Conservation (phyloP, 139 green algal genomes). For the Coccomyxa sp. region DNA sequence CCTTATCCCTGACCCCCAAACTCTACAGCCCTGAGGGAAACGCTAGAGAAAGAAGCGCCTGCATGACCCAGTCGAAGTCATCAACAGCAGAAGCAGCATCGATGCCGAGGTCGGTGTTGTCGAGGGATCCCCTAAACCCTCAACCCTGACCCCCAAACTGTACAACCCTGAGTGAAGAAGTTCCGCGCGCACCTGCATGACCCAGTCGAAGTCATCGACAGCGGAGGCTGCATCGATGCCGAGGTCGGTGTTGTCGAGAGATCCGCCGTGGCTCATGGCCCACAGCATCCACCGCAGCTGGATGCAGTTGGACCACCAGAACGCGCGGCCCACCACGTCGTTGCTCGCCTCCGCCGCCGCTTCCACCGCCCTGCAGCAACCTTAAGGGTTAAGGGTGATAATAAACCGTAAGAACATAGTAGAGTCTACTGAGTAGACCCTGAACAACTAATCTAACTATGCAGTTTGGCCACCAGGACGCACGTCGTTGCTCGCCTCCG, state of each 20-base stretch:
- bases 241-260: not conserved
- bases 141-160: no score
- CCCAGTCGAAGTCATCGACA: slow-evolving; percentile 23
- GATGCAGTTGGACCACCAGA: slow-evolving; percentile 54
- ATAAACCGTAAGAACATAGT: no score
- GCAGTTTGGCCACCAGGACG: slow-evolving; percentile 50
- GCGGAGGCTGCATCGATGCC: not conserved
- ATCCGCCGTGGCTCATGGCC: slow-evolving; percentile 30
- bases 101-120: not conserved
- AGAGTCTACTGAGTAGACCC: no score
- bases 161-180: no score
- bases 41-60: no score
- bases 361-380: slow-evolving; percentile 40
- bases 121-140: not conserved
- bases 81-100: not conserved
- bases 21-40: no score
- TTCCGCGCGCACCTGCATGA: slow-evolving; percentile 5
- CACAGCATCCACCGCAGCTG: slow-evolving; percentile 51
- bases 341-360: slow-evolving; percentile 16
- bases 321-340: slow-evolving; percentile 23
- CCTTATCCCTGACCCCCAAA: no score
- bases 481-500: slow-evolving; percentile 17
- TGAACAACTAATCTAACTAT: slow-evolving; percentile 40
- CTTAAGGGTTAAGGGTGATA: not conserved
- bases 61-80: slow-evolving; percentile 28